Base-by-base conservation (phyloP, 2,329 filamentous ascomycete genomes). In the Fusarium illudens region DNA sequence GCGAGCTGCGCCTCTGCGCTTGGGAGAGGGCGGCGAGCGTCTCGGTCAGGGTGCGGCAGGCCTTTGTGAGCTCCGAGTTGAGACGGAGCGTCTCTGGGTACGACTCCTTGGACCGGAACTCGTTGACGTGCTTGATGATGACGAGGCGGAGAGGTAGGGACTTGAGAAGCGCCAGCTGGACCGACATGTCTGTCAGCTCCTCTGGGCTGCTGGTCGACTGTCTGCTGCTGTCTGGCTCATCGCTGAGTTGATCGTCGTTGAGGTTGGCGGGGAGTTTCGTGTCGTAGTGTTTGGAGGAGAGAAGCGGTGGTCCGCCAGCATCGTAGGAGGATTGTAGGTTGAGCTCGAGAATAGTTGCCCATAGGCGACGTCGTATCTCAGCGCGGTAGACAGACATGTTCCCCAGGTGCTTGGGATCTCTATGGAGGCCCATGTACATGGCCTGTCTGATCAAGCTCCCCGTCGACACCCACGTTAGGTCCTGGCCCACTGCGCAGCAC, bases 341-440 rank as follows among this genome's bases (percentile, higher is more conserved):
- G 3, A 88, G 73, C 70, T 89, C 86, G 6, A 88, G 59, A 11
- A 87, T 81, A 0, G 85, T 86, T 7, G 83, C 82, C 87, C 87
- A 89, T 1, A 89, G 71, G 3, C 87, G 79, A 4, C 86, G 79
- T 2, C 86, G 81, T 74, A 89, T 82, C 74, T 89, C 87, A 1
- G 82, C 79, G 19, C 81, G 79, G 33, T 84, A 80, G 1, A 76
- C 70, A 3, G 83, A 80, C 79, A 86, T 84, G 19, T 80, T 78
- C 7, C 80, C 79, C 4, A 88, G 80, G 59, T 81, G 77, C 29
- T 77, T 79, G 0, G 87, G 86, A 58, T 89, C 87, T 2, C 85
- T 82, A 71, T 89, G 86, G 6, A 89, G 77, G 4, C 87, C 87
- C 81, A 88, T 87, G 57, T 82, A 82, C 71, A 89, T 83, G 54